phyloP scores from a whole-genome alignment of 2,329 filamentous ascomycete genomes.

The Thermochaetoides dissita region DNA sequence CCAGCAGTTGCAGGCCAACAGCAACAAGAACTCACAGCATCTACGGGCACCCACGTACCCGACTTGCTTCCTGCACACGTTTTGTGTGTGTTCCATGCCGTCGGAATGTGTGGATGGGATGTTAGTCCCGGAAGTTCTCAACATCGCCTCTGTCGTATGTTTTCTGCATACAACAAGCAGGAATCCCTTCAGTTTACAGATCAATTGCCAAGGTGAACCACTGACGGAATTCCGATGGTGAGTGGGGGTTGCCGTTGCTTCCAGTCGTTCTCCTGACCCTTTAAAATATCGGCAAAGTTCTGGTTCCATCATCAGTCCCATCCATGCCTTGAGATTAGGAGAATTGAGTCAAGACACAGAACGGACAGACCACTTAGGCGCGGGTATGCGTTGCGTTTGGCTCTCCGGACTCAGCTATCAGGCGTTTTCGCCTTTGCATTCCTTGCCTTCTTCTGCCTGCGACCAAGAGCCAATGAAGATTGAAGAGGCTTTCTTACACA shows the following conservation, averaged over 20 bases:
- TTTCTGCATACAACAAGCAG: no score
- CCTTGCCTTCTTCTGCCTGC: slow-evolving; percentile 5
- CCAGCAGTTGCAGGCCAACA: slow-evolving; percentile 2
- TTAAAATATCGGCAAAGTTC: not conserved
- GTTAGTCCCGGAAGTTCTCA: no score
- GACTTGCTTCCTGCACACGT: slow-evolving; percentile 2
- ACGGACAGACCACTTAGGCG: slow-evolving; percentile 2
- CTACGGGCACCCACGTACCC: not conserved
- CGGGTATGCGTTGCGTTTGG: slow-evolving; percentile 2
- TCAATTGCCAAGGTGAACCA: slow-evolving; percentile 1
- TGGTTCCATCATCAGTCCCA: slow-evolving; percentile 2
- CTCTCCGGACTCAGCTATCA: slow-evolving; percentile 10
- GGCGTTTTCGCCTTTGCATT: slow-evolving; percentile 13
- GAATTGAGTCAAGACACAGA: not conserved
- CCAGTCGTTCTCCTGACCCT: slow-evolving; percentile 5
- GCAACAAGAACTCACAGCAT: not conserved
- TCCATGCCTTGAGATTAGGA: slow-evolving; percentile 2
- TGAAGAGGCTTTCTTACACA: slow-evolving; percentile 4
- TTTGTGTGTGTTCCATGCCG: slow-evolving; percentile 4
- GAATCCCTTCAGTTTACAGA: no score
- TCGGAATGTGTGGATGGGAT: not conserved
- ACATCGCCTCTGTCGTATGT: no score
- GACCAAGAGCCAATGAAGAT: slow-evolving; percentile 5
- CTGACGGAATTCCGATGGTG: not conserved
- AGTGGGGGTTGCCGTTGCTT: not conserved